phyloP scores from a whole-genome alignment of 2,329 filamentous ascomycete genomes.

The Penicillium crustosum region DNA sequence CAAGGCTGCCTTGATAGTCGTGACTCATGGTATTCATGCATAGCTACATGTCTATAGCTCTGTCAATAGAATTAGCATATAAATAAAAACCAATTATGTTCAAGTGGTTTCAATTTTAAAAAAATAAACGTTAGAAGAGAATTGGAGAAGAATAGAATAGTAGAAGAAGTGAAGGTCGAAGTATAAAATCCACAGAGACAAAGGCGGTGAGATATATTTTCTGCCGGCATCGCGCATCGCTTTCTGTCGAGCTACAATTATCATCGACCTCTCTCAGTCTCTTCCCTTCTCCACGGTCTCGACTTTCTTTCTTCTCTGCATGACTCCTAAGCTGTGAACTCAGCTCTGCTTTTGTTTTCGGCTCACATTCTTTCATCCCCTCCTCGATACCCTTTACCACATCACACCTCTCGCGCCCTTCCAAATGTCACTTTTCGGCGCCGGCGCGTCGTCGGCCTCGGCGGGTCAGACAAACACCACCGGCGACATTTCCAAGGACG shows the following conservation, averaged over 20 bases:
- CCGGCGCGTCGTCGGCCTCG: slow-evolving; percentile 51
- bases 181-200: neutral
- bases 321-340: neutral
- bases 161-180: neutral
- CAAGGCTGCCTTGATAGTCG: neutral
- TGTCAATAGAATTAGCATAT: neutral
- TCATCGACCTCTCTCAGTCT: slow-evolving; percentile 1
- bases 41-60: neutral
- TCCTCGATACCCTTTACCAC: neutral
- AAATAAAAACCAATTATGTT: neutral
- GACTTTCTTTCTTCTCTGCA: slow-evolving; percentile 1
- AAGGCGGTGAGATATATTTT: slow-evolving; percentile 11
- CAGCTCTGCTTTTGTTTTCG: neutral
- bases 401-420: slow-evolving; percentile 18
- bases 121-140: neutral
- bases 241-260: slow-evolving; percentile 13
- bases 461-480: slow-evolving; percentile 65
- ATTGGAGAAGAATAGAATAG: neutral
- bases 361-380: neutral
- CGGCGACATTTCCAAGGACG: slow-evolving; percentile 87
- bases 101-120: neutral
- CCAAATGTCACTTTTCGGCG: slow-evolving; percentile 55
- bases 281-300: slow-evolving; percentile 4
- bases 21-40: neutral
- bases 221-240: slow-evolving; percentile 10